Evolutionary conservation across 805 yeast species (phyloP).

Genomic region (Scheffersomyces ergatensis): DNA sequence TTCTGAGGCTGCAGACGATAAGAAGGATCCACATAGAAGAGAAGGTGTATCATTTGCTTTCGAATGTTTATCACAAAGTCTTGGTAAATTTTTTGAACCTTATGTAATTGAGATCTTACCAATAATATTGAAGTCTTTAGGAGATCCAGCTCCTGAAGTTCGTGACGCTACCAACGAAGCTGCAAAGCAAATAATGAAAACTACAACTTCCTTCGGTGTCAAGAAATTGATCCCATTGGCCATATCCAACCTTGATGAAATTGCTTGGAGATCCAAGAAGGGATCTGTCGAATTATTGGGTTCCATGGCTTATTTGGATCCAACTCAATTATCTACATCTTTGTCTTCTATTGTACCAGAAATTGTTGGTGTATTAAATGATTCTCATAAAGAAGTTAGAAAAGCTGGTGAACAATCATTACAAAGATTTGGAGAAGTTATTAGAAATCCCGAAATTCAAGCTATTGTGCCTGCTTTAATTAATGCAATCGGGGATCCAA

Average conservation of each 20-base stretch:
- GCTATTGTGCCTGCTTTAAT: conserved; percentile 81
- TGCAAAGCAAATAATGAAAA: conserved; percentile 82
- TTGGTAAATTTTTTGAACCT: conserved; percentile 86
- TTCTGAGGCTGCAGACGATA: conserved; percentile 84
- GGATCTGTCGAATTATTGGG: conserved; percentile 96
- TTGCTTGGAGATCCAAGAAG: conserved; percentile 94
- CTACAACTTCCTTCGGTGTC: conserved; percentile 90
- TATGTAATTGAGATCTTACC: conserved; percentile 89
- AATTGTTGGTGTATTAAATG: conserved; percentile 91
- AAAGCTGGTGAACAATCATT: conserved; percentile 89
- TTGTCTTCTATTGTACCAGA: conserved; percentile 91
- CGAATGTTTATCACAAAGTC: conserved; percentile 74
- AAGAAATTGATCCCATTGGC: conserved; percentile 90
- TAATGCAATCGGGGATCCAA: conserved; percentile 94
- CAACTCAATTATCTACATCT: conserved; percentile 87
- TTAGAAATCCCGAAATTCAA: conserved; percentile 95
- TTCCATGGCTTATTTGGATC: conserved; percentile 96
- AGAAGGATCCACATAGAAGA: conserved; percentile 66
- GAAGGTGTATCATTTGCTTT: conserved; percentile 88
- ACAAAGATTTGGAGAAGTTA: conserved; percentile 93
- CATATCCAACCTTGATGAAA: conserved; percentile 77
- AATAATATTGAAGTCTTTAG: conserved; percentile 72
- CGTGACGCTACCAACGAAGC: conserved; percentile 88
- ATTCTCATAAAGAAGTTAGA: conserved; percentile 94
- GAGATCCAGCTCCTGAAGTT: conserved; percentile 82